These are phyloP conservation scores for Candida boleticola DNA, from an alignment of 805 yeast genomes.

Conservation along the genomic window DNA sequence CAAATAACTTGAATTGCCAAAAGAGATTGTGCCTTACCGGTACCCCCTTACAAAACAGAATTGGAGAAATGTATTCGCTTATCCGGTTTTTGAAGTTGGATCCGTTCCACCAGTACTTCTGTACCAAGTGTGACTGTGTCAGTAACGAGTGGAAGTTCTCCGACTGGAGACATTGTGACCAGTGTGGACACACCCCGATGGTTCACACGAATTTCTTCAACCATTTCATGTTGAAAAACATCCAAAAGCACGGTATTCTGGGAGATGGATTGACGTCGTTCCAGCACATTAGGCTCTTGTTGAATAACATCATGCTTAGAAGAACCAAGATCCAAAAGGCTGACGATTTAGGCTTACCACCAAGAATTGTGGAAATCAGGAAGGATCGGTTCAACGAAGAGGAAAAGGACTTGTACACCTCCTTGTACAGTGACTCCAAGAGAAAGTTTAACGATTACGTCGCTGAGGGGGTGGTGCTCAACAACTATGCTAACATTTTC, in stretches of 20 bases:
- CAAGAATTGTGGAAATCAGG: conserved; percentile 87
- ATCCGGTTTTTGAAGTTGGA: conserved; percentile 78
- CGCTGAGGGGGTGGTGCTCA: conserved; percentile 92
- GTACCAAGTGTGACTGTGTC: conserved; percentile 88
- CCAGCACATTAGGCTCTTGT: conserved; percentile 66
- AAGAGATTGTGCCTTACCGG: conserved; percentile 93
- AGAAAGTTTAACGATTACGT: conserved; percentile 90
- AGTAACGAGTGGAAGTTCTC: conserved; percentile 83
- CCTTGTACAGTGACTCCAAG: conserved; percentile 81
- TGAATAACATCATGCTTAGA: conserved; percentile 83
- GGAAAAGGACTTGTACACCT: conserved; percentile 88
- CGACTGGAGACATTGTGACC: conserved; percentile 79
- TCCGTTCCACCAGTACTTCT: conserved; percentile 87
- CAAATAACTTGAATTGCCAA: conserved; percentile 65
- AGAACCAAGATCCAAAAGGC: conserved; percentile 96
- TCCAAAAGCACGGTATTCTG: conserved; percentile 78
- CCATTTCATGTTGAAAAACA: conserved; percentile 92
- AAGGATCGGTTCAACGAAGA: conserved; percentile 89
- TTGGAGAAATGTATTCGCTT: conserved; percentile 93
- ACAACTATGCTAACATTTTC: conserved; percentile 95
- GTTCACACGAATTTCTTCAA: conserved; percentile 93
- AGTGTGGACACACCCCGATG: conserved; percentile 92
- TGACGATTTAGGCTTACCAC: conserved; percentile 96
- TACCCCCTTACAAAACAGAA: conserved; percentile 93
- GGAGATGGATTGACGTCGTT: conserved; percentile 82